Base-by-base conservation (phyloP, 2,329 filamentous ascomycete species). In the Epichloe hybrida region DNA sequence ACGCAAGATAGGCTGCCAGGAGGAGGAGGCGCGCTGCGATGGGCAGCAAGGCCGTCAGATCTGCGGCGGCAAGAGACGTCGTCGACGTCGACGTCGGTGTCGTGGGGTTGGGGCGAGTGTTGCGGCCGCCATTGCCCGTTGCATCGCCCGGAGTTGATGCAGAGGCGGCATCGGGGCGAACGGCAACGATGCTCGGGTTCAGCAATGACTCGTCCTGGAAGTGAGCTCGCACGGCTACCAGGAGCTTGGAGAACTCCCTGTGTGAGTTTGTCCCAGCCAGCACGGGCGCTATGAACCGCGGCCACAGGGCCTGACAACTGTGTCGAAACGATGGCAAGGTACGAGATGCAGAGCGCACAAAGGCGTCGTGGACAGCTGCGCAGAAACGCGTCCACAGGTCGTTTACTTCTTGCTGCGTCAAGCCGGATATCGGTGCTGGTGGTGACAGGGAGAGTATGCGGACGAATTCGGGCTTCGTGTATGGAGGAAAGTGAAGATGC, bases 381-480 rank as follows among this genome's bases (percentile, higher is more conserved):
- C 84, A 80, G 70, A 95, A 97, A 43, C 88, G 82, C 13, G 80
- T 72, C 85, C 86, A 93, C 15, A 91, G 77, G 66, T 85, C 84
- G 23, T 69, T 64, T 9, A 83, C 84, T 53, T 80, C 77, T 46
- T 71, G 67, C 46, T 64, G 57, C 2, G 69, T 72, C 21, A 71
- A 81, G 68, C 72, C 81, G 60, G 64, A 69, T 57, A 71, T 73
- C 11, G 69, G 53, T 1, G 60, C 52, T 0, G 73, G 70, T 2
- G 72, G 71, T 2, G 66, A 70, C 5, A 74, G 69, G n/a, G 82
- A 74, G 27, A 96, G 72, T 56, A 98, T 94, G 40, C 78, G 72
- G 49, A 94, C 76, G 50, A 88, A 84, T 59, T 96, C 86, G 50
- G 80, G 67, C 59, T 93, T 90, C 9, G 79, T 83, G 67, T 97